Evolutionary conservation across 768 basidiomycete species (phyloP).

Genomic region (Lactarius pseudohatsudake): DNA sequence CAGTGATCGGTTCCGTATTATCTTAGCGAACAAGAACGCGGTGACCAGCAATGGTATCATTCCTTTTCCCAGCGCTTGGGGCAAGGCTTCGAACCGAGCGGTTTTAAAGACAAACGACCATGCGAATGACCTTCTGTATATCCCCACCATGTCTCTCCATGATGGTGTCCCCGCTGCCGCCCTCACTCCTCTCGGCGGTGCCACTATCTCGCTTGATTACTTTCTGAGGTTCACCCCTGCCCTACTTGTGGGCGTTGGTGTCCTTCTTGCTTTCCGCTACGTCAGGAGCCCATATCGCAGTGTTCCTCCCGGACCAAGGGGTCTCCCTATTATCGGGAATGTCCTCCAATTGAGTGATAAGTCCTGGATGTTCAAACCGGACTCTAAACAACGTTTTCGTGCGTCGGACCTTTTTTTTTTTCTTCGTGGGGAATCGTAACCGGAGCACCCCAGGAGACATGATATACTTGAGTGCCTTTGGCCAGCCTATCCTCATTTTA

Average conservation of each 20-base stretch:
- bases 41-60: not conserved
- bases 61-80: not conserved
- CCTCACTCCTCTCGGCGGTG: not conserved
- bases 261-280: constrained; percentile 1
- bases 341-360: constrained; percentile 1
- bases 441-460: constrained; percentile 5
- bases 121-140: not conserved
- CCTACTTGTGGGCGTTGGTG: not conserved
- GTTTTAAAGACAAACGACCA: not conserved
- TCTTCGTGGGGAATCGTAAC: not conserved
- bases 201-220: not conserved
- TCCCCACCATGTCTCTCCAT: not conserved
- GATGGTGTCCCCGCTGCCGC: too few species aligned
- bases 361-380: constrained; percentile 5
- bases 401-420: not conserved
- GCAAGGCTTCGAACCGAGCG: not conserved
- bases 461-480: constrained; percentile 15
- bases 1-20: not conserved
- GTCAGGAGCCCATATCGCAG: constrained; percentile 17
- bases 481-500: constrained; percentile 32
- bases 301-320: constrained; percentile 18
- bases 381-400: constrained; percentile 15
- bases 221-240: not conserved
- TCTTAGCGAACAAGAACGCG: not conserved
- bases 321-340: constrained; percentile 18